A percentile compares a stretch with the other conserved stretches of the same genome.
Evolutionary conservation across 495 filamentous ascomycete species (phyloP).

Genomic region (Lophiostoma macrostomum): DNA sequence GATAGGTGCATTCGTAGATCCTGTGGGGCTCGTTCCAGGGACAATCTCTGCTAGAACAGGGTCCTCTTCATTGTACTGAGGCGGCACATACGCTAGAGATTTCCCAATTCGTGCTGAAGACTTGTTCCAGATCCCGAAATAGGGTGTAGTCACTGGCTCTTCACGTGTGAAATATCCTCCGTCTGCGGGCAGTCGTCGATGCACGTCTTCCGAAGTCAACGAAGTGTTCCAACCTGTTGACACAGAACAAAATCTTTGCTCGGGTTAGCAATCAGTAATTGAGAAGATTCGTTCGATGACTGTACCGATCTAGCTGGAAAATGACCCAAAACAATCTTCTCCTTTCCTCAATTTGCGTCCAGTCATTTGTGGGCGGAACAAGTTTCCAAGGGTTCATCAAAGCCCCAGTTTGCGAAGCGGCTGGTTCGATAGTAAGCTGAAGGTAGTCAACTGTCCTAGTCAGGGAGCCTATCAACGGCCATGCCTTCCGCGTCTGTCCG

Average conservation of each 20-base stretch:
- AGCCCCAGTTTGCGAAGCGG: neutral
- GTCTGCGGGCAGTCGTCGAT: constrained; percentile 4
- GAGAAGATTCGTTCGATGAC: neutral
- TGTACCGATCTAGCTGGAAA: constrained; percentile 7
- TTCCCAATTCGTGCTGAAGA: constrained; percentile 3
- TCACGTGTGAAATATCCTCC: constrained; percentile 11
- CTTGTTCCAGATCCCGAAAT: constrained; percentile 15
- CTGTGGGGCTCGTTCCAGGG: constrained; percentile 4
- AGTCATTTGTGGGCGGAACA: constrained; percentile 3
- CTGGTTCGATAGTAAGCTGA: constrained; percentile 5
- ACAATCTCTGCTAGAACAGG: neutral
- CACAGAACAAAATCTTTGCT: constrained; percentile 6
- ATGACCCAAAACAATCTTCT: constrained; percentile 12
- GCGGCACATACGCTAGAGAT: constrained; percentile 6
- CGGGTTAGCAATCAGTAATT: neutral
- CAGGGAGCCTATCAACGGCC: constrained; percentile 11
- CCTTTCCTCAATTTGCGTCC: constrained; percentile 9
- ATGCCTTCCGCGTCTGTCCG: constrained; percentile 3
- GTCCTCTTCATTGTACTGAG: constrained; percentile 16
- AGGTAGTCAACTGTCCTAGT: constrained; percentile 11
- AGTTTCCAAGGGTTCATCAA: constrained; percentile 4
- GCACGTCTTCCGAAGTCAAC: constrained; percentile 11
- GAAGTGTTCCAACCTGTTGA: constrained; percentile 12
- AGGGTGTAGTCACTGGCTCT: constrained; percentile 12
- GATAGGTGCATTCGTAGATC: constrained; percentile 1